Conservation (phyloP, 345 rosid genomes). For the Pistacia vera region DNA sequence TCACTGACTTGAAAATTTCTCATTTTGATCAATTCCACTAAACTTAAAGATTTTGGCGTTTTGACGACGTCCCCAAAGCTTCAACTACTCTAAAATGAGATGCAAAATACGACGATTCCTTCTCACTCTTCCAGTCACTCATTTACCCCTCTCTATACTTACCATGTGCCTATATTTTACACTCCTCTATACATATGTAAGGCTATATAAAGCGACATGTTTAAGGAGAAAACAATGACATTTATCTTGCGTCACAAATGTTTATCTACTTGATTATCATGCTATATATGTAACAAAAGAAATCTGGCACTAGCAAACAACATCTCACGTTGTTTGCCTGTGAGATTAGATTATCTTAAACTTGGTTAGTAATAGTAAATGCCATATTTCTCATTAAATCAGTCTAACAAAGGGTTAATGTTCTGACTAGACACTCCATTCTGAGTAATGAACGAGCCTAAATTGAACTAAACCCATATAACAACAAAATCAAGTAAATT, state of each 20-base stretch:
- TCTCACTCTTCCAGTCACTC: neutral
- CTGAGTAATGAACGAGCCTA: neutral
- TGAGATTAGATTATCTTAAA: neutral
- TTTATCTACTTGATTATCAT: neutral
- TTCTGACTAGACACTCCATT: neutral
- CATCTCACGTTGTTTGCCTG: neutral
- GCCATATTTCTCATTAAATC: neutral
- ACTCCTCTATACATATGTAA: conserved; percentile 11
- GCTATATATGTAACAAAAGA: conserved; percentile 3
- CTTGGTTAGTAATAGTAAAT: neutral
- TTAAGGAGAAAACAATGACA: neutral
- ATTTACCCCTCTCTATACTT: conserved; percentile 1
- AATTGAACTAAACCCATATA: neutral
- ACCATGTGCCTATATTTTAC: conserved; percentile 6
- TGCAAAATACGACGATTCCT: neutral
- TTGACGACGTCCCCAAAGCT: conserved; percentile 8
- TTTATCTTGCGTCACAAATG: neutral
- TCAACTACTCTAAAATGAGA: conserved; percentile 8
- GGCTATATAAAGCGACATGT: conserved; percentile 4
- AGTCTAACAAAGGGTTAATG: neutral
- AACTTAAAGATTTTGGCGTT: neutral
- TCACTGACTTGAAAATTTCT: neutral
- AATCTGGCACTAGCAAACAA: neutral
- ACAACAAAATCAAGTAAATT: neutral
- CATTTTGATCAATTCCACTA: conserved; percentile 9